Conservation (phyloP, 148 eudicot genomes). For the Salicornia ramosissima region DNA sequence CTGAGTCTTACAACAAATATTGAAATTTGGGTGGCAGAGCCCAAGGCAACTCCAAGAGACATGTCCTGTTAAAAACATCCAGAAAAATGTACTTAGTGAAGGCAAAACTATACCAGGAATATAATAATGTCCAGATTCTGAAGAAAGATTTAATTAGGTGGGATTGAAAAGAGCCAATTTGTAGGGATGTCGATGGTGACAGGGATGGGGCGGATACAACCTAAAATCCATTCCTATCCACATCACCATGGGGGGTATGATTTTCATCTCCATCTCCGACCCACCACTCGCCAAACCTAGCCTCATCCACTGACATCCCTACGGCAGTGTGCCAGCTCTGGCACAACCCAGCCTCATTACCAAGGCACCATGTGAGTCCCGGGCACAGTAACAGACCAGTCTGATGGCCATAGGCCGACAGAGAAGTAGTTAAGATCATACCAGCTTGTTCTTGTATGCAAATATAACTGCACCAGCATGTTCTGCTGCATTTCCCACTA, state of each 20-base stretch:
- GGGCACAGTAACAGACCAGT: neutral
- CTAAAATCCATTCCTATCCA: too few relatives aligned
- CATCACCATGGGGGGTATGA: too few relatives aligned
- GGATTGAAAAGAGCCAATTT: neutral
- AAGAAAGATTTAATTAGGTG: neutral
- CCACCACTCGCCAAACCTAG: too few relatives aligned
- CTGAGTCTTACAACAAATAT: constrained; percentile 59
- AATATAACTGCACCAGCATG: constrained; percentile 83
- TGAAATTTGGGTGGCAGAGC: constrained; percentile 78
- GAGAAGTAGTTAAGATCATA: constrained; percentile 16
- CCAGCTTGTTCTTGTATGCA: constrained; percentile 73
- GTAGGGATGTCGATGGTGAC: neutral
- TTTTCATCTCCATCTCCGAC: too few relatives aligned
- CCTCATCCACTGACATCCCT: too few relatives aligned
- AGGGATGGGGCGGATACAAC: too few relatives aligned
- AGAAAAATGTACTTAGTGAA: neutral
- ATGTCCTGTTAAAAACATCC: constrained; percentile 53
- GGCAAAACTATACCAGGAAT: neutral
- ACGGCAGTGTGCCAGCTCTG: too few relatives aligned
- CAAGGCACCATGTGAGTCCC: neutral
- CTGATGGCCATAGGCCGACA: neutral
- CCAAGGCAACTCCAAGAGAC: constrained; percentile 70
- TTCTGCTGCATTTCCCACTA: constrained; percentile 89
- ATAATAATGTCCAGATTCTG: neutral
- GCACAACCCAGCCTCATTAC: too few relatives aligned